Conservation (phyloP, 1,284 basidiomycete genomes). For the Xerocomus amazonicus region DNA sequence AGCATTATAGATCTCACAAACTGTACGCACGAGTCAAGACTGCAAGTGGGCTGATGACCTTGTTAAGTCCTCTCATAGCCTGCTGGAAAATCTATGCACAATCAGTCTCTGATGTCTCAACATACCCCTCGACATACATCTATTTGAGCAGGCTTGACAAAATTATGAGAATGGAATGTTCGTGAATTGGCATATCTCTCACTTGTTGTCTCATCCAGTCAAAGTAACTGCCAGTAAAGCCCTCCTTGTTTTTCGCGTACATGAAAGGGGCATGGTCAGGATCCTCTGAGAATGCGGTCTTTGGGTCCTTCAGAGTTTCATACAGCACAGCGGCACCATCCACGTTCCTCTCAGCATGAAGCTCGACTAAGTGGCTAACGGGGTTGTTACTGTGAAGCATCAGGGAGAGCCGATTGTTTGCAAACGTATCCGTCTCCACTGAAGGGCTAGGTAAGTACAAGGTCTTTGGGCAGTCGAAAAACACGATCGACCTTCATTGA, state of each 20-base stretch:
- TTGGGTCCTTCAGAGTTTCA: constrained; percentile 28
- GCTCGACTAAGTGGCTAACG: constrained; percentile 18
- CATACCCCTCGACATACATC: constrained; percentile 9
- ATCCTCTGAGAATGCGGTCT: constrained; percentile 22
- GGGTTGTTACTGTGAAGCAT: constrained; percentile 28
- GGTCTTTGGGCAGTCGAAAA: not conserved
- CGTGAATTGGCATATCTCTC: not conserved
- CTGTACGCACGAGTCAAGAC: constrained; percentile 22
- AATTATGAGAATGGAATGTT: not conserved
- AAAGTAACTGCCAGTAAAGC: constrained; percentile 27
- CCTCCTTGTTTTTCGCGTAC: constrained; percentile 18
- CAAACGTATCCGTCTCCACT: constrained; percentile 32
- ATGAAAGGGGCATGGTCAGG: constrained; percentile 22
- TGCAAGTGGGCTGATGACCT: constrained; percentile 28
- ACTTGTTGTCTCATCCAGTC: constrained; percentile 29
- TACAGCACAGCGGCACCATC: constrained; percentile 26
- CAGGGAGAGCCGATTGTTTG: constrained; percentile 34
- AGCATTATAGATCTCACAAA: not conserved
- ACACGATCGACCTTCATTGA: constrained; percentile 30
- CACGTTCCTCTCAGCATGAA: constrained; percentile 21
- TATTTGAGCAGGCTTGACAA: constrained; percentile 12
- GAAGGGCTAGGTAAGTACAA: not conserved
- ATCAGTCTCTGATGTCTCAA: not conserved
- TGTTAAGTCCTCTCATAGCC: constrained; percentile 25
- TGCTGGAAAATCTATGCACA: constrained; percentile 18